phyloP scores from a whole-genome alignment of 2,329 filamentous ascomycete genomes.

The Zopfia rhizophila region DNA sequence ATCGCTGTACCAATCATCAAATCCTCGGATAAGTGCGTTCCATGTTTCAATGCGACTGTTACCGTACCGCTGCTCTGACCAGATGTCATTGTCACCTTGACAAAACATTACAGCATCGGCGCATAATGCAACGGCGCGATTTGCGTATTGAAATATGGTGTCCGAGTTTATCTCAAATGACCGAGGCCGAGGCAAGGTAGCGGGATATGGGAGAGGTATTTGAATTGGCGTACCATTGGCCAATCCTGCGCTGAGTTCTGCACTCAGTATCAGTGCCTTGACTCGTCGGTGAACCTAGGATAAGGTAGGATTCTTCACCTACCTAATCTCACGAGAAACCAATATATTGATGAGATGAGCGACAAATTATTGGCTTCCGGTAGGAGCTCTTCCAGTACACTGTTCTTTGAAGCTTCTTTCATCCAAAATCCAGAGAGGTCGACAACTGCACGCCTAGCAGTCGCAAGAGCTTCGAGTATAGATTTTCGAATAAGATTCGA shows the following conservation, averaged over 20 bases:
- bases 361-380: constrained; percentile 10
- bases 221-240: constrained; percentile 15
- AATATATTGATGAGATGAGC: constrained; percentile 24
- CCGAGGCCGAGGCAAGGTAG: constrained; percentile 4
- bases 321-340: constrained; percentile 32
- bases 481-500: constrained; percentile 21
- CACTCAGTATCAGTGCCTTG: too few species aligned
- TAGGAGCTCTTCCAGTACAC: constrained; percentile 16
- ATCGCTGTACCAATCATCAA: constrained; percentile 33
- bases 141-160: constrained; percentile 22
- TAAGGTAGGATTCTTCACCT: constrained; percentile 1
- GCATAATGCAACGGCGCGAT: constrained; percentile 29
- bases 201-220: constrained; percentile 21
- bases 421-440: constrained; percentile 25
- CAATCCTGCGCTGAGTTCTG: constrained; percentile 31
- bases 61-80: constrained; percentile 31
- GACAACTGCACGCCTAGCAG: constrained; percentile 8
- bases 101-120: constrained; percentile 32
- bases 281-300: constrained; percentile 6
- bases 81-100: constrained; percentile 32
- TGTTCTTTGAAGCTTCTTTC: constrained; percentile 2
- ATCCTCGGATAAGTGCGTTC: constrained; percentile 26
- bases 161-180: background rate
- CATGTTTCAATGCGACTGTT: constrained; percentile 32
- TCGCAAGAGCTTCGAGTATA: constrained; percentile 14